Conservation (phyloP, 352 stramenopile genomes). For the Phytophthora chlamydospora region DNA sequence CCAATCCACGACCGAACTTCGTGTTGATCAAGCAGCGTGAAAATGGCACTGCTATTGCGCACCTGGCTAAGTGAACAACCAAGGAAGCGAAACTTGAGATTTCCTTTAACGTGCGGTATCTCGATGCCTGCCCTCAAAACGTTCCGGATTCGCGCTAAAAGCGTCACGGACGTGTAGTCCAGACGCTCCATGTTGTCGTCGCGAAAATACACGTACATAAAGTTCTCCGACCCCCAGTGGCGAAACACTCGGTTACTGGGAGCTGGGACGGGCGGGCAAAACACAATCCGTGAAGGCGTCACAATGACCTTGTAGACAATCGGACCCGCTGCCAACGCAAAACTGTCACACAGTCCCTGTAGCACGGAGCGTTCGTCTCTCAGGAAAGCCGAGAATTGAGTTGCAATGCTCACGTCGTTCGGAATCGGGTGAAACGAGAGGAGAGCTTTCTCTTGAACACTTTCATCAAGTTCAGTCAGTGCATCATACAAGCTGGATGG, state of each 20-base stretch:
- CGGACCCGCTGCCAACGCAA: slow-evolving; percentile 15
- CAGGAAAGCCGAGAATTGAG: slow-evolving; percentile 48
- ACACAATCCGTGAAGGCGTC: slow-evolving; percentile 72
- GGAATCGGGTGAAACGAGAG: slow-evolving; percentile 41
- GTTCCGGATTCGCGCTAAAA: slow-evolving; percentile 47
- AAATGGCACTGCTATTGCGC: slow-evolving; percentile 73
- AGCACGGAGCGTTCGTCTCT: slow-evolving; percentile 39
- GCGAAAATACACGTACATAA: slow-evolving; percentile 86
- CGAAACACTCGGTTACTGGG: slow-evolving; percentile 76
- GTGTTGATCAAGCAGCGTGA: slow-evolving; percentile 64
- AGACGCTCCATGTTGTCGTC: slow-evolving; percentile 80
- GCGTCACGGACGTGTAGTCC: slow-evolving; percentile 50
- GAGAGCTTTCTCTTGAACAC: slow-evolving; percentile 54
- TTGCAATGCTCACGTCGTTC: slow-evolving; percentile 23
- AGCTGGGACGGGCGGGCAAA: slow-evolving; percentile 53
- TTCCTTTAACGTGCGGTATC: slow-evolving; percentile 35
- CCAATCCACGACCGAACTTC: slow-evolving; percentile 65
- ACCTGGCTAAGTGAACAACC: slow-evolving; percentile 80
- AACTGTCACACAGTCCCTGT: slow-evolving; percentile 27
- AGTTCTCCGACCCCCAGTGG: slow-evolving; percentile 70
- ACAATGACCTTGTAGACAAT: slow-evolving; percentile 72
- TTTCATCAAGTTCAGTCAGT: slow-evolving; percentile 34
- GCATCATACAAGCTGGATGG: slow-evolving; percentile 45
- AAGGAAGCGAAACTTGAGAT: slow-evolving; percentile 58
- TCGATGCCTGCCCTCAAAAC: slow-evolving; percentile 50